These are phyloP conservation scores for Coemansia sp. DNA, from an alignment of 192 early-diverging fungal genomes.

Conservation along the genomic window DNA sequence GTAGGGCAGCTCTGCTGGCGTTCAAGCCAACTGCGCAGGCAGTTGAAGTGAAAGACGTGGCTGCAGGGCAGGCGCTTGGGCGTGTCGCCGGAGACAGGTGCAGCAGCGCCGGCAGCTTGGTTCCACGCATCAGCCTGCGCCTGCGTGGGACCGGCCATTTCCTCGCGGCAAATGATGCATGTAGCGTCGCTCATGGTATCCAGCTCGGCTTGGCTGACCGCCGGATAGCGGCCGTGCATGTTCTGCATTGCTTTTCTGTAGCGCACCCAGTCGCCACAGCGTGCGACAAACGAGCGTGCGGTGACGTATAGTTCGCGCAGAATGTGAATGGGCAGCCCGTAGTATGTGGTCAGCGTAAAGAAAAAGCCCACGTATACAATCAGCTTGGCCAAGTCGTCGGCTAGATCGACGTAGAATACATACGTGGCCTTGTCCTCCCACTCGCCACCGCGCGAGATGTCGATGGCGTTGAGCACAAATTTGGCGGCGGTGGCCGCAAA, in stretches of 20 bases:
- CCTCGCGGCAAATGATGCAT: constrained; percentile 97
- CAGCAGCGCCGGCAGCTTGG: constrained; percentile 15
- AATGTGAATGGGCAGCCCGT: constrained; percentile 91
- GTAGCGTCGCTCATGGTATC: constrained; percentile 65
- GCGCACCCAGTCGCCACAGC: constrained; percentile 82
- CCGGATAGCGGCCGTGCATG: constrained; percentile 96
- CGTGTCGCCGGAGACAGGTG: constrained; percentile 51
- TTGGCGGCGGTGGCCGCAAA: constrained; percentile 74
- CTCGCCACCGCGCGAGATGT: constrained; percentile 60
- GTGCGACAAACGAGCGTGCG: constrained; percentile 82
- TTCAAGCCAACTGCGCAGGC: constrained; percentile 94
- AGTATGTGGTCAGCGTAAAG: constrained; percentile 71
- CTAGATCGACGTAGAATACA: constrained; percentile 86
- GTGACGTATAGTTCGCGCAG: constrained; percentile 96
- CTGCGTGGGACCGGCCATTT: constrained; percentile 63
- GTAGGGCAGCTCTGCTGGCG: constrained; percentile 97
- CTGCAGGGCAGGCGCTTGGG: constrained; percentile 96
- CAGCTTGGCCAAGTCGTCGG: constrained; percentile 86
- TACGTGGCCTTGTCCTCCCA: constrained; percentile 96
- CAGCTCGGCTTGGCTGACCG: constrained; percentile 81
- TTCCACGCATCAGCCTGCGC: constrained; percentile 33
- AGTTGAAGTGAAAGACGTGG: constrained; percentile 97
- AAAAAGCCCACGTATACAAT: constrained; percentile 87
- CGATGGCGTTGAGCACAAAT: constrained; percentile 83
- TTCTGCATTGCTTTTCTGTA: constrained; percentile 93